Evolutionary conservation across 345 rosid species (phyloP).

Genomic region (Syzygium aromaticum): DNA sequence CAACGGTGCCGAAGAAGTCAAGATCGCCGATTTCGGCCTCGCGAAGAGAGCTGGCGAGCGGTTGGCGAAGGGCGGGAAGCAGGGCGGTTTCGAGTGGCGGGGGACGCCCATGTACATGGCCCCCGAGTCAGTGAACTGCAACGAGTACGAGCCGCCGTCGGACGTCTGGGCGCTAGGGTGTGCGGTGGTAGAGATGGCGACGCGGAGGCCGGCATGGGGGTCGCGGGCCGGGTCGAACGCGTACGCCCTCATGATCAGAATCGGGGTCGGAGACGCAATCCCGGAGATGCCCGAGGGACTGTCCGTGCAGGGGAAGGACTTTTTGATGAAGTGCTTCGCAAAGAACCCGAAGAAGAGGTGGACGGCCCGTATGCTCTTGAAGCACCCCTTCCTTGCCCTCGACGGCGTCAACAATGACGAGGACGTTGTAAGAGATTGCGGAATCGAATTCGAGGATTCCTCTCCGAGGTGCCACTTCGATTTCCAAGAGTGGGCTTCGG

Average conservation of each 20-base stretch:
- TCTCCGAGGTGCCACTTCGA: slow-evolving; percentile 13
- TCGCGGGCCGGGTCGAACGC: slow-evolving; percentile 15
- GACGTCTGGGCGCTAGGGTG: slow-evolving; percentile 95
- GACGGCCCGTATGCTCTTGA: slow-evolving; percentile 71
- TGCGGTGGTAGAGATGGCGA: slow-evolving; percentile 62
- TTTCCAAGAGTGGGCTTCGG: neutral
- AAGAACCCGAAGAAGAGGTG: slow-evolving; percentile 50
- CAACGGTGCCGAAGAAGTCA: neutral
- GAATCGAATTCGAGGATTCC: neutral
- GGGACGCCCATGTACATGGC: slow-evolving; percentile 81
- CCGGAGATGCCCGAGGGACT: slow-evolving; percentile 49
- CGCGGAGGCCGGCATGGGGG: slow-evolving; percentile 62
- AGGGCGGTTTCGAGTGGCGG: slow-evolving; percentile 20
- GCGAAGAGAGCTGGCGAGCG: slow-evolving; percentile 29
- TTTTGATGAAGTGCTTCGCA: slow-evolving; percentile 48
- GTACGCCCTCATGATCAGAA: slow-evolving; percentile 36
- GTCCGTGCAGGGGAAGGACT: slow-evolving; percentile 69
- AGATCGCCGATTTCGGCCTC: slow-evolving; percentile 75
- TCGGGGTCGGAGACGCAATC: slow-evolving; percentile 43
- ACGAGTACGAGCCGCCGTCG: slow-evolving; percentile 53
- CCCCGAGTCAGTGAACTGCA: slow-evolving; percentile 58
- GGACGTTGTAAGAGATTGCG: neutral
- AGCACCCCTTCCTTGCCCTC: slow-evolving; percentile 47
- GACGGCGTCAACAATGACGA: neutral
- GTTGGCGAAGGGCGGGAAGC: neutral